Conservation (phyloP, 306 rosid species). For the Rubus parviflorus region DNA sequence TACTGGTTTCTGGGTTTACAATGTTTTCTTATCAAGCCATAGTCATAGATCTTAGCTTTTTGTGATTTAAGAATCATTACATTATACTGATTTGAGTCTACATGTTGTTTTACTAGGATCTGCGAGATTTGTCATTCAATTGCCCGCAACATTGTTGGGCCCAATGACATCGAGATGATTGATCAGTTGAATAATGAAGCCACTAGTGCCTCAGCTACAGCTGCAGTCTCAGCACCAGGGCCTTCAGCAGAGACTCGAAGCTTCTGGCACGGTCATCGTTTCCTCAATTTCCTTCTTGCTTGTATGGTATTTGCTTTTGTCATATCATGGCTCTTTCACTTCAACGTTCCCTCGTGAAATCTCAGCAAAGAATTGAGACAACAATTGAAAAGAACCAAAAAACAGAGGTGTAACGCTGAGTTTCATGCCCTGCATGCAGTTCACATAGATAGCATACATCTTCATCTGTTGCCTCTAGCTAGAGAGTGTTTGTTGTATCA, state of each 20-base stretch:
- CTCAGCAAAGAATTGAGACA: conserved; percentile 8
- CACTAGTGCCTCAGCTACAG: conserved; percentile 40
- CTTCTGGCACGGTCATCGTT: conserved; percentile 94
- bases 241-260: conserved; percentile 59
- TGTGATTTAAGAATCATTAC: background rate
- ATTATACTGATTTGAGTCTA: conserved; percentile 12
- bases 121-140: conserved; percentile 89
- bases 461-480: conserved; percentile 16
- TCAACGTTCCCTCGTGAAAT: conserved; percentile 58
- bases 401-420: conserved; percentile 11
- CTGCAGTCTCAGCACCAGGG: conserved; percentile 40
- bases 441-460: conserved; percentile 18
- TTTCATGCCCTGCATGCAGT: conserved; percentile 25
- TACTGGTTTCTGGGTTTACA: background rate
- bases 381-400: conserved; percentile 14
- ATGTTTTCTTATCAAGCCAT: background rate
- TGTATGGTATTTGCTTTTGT: conserved; percentile 95
- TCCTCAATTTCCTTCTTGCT: conserved; percentile 87
- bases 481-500: conserved; percentile 26
- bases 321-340: conserved; percentile 94
- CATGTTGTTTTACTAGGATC: conserved; percentile 47
- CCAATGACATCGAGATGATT: conserved; percentile 52
- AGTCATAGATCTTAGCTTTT: background rate
- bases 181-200: conserved; percentile 52
- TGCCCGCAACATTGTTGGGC: conserved; percentile 67